phyloP scores from a whole-genome alignment of 1,284 basidiomycete genomes.

The Fomitopsis schrenkii region DNA sequence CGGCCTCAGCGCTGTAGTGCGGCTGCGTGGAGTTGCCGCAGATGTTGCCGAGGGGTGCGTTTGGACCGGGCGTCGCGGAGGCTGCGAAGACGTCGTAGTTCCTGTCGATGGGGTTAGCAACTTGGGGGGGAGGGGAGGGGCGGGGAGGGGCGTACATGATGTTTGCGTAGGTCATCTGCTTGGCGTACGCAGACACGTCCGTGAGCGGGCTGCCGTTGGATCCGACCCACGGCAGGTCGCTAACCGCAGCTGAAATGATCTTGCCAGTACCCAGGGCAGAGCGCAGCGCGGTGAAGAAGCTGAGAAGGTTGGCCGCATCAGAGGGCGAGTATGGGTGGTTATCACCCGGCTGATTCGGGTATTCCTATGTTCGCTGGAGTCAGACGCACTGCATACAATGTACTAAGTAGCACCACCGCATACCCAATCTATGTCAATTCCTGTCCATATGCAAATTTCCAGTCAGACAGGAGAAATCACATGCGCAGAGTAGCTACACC shows the following conservation, averaged over 20 bases:
- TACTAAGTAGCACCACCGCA: background rate
- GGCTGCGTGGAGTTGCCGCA: conserved; percentile 68
- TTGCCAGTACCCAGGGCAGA: conserved; percentile 47
- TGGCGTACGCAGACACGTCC: conserved; percentile 67
- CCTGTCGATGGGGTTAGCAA: conserved; percentile 28
- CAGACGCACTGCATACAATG: background rate
- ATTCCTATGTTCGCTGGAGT: conserved; percentile 41
- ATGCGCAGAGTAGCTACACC: background rate
- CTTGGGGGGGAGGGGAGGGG: background rate
- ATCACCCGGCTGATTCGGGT: conserved; percentile 63
- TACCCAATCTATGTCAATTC: conserved; percentile 76
- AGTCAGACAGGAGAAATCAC: background rate
- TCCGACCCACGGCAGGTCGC: conserved; percentile 67
- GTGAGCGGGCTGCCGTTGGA: conserved; percentile 57
- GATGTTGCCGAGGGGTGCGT: conserved; percentile 68
- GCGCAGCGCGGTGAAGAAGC: conserved; percentile 60
- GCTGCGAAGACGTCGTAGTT: conserved; percentile 77
- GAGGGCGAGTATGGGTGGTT: conserved; percentile 57
- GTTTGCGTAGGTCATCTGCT: conserved; percentile 66
- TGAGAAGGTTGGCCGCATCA: conserved; percentile 68
- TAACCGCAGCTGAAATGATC: conserved; percentile 71
- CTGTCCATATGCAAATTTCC: background rate
- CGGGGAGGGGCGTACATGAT: conserved; percentile 46
- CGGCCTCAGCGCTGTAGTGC: conserved; percentile 61
- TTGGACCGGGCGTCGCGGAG: conserved; percentile 63